Conservation (phyloP, 306 rosid genomes). For the Casuarina equisetifolia region DNA sequence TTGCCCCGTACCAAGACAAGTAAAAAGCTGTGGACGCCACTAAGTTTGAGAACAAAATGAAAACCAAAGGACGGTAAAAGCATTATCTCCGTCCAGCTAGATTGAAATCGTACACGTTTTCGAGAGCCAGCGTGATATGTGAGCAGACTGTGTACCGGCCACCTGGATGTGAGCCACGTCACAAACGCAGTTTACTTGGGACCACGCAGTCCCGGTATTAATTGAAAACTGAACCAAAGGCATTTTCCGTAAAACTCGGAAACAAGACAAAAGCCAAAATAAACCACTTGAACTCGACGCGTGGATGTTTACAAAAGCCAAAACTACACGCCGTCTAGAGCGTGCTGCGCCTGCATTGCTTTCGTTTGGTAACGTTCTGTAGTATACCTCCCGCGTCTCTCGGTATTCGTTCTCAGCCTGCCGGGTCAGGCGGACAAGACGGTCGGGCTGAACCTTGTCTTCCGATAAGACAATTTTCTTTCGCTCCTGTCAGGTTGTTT, state of each 20-base stretch:
- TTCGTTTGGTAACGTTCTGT: neutral
- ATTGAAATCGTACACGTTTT: neutral
- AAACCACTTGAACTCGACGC: neutral
- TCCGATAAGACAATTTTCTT: too few species aligned
- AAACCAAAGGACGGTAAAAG: too few species aligned
- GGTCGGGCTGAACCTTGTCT: neutral
- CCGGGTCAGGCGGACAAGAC: neutral
- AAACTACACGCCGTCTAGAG: too few species aligned
- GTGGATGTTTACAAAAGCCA: neutral
- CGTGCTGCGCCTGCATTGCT: too few species aligned
- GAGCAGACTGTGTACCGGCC: neutral
- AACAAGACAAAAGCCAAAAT: too few species aligned
- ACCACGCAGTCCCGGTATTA: neutral
- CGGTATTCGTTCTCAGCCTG: neutral
- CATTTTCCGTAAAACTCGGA: too few species aligned
- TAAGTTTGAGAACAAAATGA: too few species aligned
- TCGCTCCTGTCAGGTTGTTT: too few species aligned
- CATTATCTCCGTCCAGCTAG: too few species aligned
- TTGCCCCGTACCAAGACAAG: too few species aligned
- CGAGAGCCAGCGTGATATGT: neutral
- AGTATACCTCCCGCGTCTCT: neutral
- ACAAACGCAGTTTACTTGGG: neutral
- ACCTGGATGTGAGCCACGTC: neutral
- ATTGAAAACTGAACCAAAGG: neutral
- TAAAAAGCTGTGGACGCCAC: too few species aligned